phyloP scores from a whole-genome alignment of 805 yeast genomes.

The Trichomonascus vanleenenianus region DNA sequence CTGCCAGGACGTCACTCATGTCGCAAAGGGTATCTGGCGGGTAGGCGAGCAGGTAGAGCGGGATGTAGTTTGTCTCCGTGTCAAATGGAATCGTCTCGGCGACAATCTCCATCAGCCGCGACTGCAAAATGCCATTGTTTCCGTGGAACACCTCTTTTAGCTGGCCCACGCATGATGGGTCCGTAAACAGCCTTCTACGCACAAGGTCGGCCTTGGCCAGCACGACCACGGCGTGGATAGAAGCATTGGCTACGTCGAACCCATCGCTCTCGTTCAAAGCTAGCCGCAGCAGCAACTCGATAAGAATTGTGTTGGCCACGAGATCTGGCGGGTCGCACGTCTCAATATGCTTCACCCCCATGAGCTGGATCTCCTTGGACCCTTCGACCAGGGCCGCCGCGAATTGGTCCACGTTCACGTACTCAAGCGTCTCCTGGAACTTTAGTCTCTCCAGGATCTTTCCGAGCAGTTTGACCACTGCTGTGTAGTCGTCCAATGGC shows the following conservation, averaged over 20 bases:
- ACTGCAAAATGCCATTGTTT: slow-evolving; percentile 20
- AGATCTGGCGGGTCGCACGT: slow-evolving; percentile 29
- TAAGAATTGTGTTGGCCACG: slow-evolving; percentile 28
- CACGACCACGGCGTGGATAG: slow-evolving; percentile 12
- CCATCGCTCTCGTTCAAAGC: slow-evolving; percentile 19
- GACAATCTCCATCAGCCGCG: slow-evolving; percentile 25
- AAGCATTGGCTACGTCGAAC: slow-evolving; percentile 21
- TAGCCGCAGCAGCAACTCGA: slow-evolving; percentile 21
- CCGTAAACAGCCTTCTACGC: slow-evolving; percentile 25
- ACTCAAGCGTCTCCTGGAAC: slow-evolving; percentile 24
- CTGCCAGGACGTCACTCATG: slow-evolving; percentile 27
- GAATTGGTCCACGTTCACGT: slow-evolving; percentile 22
- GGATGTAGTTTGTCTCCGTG: slow-evolving; percentile 18
- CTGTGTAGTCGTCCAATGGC: slow-evolving; percentile 5
- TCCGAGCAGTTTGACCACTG: slow-evolving; percentile 20
- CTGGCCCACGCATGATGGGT: slow-evolving; percentile 7
- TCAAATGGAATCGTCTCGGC: slow-evolving; percentile 22
- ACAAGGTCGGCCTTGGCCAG: slow-evolving; percentile 27
- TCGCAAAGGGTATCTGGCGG: slow-evolving; percentile 16
- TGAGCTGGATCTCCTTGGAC: slow-evolving; percentile 22
- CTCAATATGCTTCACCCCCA: slow-evolving; percentile 22
- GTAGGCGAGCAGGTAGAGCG: slow-evolving; percentile 23
- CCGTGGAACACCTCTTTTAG: slow-evolving; percentile 7
- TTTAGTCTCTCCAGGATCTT: slow-evolving; percentile 23
- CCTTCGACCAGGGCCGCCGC: slow-evolving; percentile 26